A percentile compares a stretch with the other conserved stretches of the same genome.
These are phyloP conservation scores for Arthrobotrys sinensis DNA, from an alignment of 2,329 filamentous ascomycete genomes.

Conservation along the genomic window DNA sequence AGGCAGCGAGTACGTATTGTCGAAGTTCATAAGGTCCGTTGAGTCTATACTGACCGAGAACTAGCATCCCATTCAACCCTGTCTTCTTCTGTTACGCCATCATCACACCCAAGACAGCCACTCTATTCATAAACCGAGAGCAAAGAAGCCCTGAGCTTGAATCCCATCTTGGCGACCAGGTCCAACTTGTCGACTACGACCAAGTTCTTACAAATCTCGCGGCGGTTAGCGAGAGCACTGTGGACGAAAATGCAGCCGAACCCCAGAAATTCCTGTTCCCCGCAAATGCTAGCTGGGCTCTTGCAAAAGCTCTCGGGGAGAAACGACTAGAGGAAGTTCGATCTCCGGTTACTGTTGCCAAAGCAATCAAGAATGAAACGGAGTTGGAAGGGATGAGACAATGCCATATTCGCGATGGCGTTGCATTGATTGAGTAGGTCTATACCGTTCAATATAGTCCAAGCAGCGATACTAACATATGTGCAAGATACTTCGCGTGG, in stretches of 20 bases:
- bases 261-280: constrained; percentile 80
- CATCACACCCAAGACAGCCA: constrained; percentile 82
- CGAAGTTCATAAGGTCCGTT: background rate
- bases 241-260: constrained; percentile 65
- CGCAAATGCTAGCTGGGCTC: constrained; percentile 92
- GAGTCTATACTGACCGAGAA: constrained; percentile 2
- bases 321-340: constrained; percentile 86
- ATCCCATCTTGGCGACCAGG: constrained; percentile 78
- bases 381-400: constrained; percentile 93
- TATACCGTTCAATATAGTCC: background rate
- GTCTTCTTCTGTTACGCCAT: constrained; percentile 98
- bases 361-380: constrained; percentile 92
- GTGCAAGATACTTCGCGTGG: constrained; percentile 85
- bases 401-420: constrained; percentile 94
- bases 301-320: constrained; percentile 87
- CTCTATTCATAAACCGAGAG: constrained; percentile 84
- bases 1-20: constrained; percentile 51
- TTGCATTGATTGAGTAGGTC: constrained; percentile 79
- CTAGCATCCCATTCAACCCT: constrained; percentile 91
- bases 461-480: constrained; percentile 7
- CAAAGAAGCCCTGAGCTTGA: constrained; percentile 81
- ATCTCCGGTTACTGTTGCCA: constrained; percentile 89
- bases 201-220: constrained; percentile 84
- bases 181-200: constrained; percentile 85
- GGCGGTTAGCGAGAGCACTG: constrained; percentile 70